Conservation (phyloP, 225 moss, liverwort and hornwort genomes). For the Pleurozium schreberi region DNA sequence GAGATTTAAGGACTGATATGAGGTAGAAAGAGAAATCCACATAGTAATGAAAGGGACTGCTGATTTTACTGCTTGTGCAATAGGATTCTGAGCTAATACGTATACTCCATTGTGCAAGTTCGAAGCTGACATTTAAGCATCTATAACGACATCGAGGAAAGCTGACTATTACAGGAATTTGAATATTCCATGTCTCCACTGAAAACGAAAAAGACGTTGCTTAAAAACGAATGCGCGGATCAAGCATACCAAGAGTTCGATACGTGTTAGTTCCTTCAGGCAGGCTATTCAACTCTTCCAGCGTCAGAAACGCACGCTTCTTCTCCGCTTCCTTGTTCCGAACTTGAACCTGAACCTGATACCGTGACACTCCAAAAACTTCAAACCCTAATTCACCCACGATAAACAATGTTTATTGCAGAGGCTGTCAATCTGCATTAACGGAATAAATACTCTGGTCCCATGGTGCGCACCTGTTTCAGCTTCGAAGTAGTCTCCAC, state of each 20-base stretch:
- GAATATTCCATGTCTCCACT: background rate
- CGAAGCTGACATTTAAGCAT: background rate
- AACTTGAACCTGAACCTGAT: conserved; percentile 34
- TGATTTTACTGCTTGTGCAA: background rate
- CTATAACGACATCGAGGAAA: background rate
- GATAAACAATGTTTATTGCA: background rate
- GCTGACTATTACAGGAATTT: background rate
- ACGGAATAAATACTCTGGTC: background rate
- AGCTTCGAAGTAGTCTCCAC: conserved; percentile 90
- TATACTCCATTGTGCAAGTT: background rate
- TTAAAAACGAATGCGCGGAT: background rate
- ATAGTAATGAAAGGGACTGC: background rate
- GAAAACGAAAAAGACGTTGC: background rate
- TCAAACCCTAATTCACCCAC: background rate
- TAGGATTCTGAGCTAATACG: background rate
- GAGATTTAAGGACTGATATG: background rate
- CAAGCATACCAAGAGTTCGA: conserved; percentile 64
- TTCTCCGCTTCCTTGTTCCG: conserved; percentile 92
- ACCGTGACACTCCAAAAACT: background rate
- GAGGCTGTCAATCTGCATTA: background rate
- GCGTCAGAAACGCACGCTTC: conserved; percentile 81
- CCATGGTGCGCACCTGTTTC: conserved; percentile 52
- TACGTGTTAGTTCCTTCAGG: conserved; percentile 82
- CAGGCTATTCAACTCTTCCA: conserved; percentile 80
- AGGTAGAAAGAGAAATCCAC: background rate